Evolutionary conservation across 805 yeast genomes (phyloP), one percentile per base, ranked within the genome.

Genomic region (Clavispora carvajalis): DNA sequence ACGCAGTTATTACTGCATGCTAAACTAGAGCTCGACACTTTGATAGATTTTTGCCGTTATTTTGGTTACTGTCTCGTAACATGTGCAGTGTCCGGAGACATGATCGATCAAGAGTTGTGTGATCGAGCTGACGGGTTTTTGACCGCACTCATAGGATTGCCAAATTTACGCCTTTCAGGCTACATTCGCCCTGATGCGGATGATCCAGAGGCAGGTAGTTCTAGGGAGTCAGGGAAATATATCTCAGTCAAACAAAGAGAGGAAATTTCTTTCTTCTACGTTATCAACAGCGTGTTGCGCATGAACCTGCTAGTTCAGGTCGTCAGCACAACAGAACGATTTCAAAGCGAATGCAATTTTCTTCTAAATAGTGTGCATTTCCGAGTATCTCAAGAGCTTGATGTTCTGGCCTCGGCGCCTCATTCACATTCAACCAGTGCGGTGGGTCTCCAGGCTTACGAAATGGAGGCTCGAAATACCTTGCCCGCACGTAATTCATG

Each of bases 251-350:
- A 28, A 1, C 51, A 46, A 18, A 43, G 54, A 22, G 52, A 47
- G 10, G 52, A 50, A 28, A 30, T 50, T 8, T 40, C 54, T 12
- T 48, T 50, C 23, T 50, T 41, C 33, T 50, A 28, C 22, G 35
- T 48, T 7, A 25, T 50, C 22, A 42, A 47, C 28, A 36, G 31
- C 26, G 34, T 48, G n/a, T 36, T 50, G 22, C 39, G 46, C 5
- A 26, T 41, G 13, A 38, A 41, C 18, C 30, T 39, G 3, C 17
- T 50, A n/a, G 24, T 40, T 3, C 34, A 33, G 4, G 33, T 45
- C 31, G 43, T 45, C 7, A 34, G 33, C 7, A 40, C 52, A 1
- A 47, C 40, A 16, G 22, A 25, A 22, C 8, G 25, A 10, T 48
- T 44, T 30, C 22, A 13, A 2, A 12, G 26, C 7, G 54, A 50